These are phyloP conservation scores for Ogataea methanolica DNA, from an alignment of 805 yeast species.

Conservation along the genomic window DNA sequence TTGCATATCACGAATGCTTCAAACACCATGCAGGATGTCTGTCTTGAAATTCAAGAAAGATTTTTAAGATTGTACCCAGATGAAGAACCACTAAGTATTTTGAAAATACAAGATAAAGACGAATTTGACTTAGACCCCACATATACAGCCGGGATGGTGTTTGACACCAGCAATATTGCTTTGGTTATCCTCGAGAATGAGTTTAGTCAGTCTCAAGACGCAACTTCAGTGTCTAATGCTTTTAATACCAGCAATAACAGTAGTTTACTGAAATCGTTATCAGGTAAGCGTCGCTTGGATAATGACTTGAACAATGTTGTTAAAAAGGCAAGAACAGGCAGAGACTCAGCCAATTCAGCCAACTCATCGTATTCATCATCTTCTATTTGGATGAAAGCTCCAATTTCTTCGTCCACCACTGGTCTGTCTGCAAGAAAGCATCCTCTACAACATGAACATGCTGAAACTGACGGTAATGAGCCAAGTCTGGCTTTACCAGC, in stretches of 20 bases:
- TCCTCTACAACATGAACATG: not conserved
- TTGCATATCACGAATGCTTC: constrained; percentile 55
- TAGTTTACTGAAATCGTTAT: not conserved
- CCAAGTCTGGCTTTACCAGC: constrained; percentile 18
- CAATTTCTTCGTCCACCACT: not conserved
- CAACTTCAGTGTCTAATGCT: not conserved
- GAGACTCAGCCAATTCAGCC: constrained; percentile 5
- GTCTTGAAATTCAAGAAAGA: constrained; percentile 50
- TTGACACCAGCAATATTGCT: constrained; percentile 44
- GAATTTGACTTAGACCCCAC: constrained; percentile 81
- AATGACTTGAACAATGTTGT: constrained; percentile 25
- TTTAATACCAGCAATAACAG: not conserved
- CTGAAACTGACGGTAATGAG: constrained; percentile 1
- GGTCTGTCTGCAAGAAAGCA: not conserved
- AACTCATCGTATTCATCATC: constrained; percentile 1
- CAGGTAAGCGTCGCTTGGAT: constrained; percentile 21
- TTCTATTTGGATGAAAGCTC: constrained; percentile 19
- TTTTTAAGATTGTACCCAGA: constrained; percentile 63
- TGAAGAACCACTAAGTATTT: constrained; percentile 48
- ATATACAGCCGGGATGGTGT: constrained; percentile 59
- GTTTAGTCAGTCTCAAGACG: constrained; percentile 15
- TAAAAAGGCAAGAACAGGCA: constrained; percentile 28
- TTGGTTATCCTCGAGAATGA: constrained; percentile 42
- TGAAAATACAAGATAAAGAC: constrained; percentile 61
- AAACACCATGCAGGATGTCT: constrained; percentile 43